A percentile compares a stretch with the other conserved stretches of the same genome.
phyloP scores from a whole-genome alignment of 768 basidiomycete genomes.

The Podaxis sp. region DNA sequence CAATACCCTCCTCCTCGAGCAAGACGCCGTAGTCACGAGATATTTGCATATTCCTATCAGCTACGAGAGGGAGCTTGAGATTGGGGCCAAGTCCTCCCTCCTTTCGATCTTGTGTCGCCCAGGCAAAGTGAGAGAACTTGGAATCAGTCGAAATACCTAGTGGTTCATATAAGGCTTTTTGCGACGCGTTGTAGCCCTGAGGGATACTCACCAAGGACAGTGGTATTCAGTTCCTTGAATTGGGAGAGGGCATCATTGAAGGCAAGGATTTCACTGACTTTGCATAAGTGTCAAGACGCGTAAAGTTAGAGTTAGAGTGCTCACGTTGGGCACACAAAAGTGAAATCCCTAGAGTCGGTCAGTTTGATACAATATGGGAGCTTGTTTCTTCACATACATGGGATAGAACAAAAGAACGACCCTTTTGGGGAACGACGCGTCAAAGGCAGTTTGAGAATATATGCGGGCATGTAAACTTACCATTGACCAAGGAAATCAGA shows the following conservation, averaged over 20 bases:
- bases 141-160: conserved; percentile 89
- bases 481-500: conserved; percentile 79
- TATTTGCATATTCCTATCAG: conserved; percentile 78
- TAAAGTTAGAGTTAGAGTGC: conserved; percentile 14
- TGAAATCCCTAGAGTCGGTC: conserved; percentile 63
- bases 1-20: conserved; percentile 84
- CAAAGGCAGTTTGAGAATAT: conserved; percentile 4
- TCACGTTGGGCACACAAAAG: conserved; percentile 88
- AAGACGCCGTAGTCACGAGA: conserved; percentile 86
- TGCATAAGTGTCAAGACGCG: not conserved
- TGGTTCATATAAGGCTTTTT: conserved; percentile 1
- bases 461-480: conserved; percentile 37
- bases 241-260: conserved; percentile 85
- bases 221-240: conserved; percentile 73
- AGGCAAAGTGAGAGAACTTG: conserved; percentile 83
- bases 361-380: not conserved
- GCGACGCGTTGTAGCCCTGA: not conserved
- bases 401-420: conserved; percentile 95
- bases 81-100: conserved; percentile 90
- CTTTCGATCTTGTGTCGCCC: conserved; percentile 79
- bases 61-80: conserved; percentile 80
- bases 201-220: conserved; percentile 64
- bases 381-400: conserved; percentile 54
- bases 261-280: conserved; percentile 75
- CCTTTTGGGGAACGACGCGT: conserved; percentile 42